Percentiles rank a stretch among this genome's conserved stretches.
Evolutionary conservation across 2,329 filamentous ascomycete genomes (phyloP).

Genomic region (Paraphaeosphaeria sporulosa): DNA sequence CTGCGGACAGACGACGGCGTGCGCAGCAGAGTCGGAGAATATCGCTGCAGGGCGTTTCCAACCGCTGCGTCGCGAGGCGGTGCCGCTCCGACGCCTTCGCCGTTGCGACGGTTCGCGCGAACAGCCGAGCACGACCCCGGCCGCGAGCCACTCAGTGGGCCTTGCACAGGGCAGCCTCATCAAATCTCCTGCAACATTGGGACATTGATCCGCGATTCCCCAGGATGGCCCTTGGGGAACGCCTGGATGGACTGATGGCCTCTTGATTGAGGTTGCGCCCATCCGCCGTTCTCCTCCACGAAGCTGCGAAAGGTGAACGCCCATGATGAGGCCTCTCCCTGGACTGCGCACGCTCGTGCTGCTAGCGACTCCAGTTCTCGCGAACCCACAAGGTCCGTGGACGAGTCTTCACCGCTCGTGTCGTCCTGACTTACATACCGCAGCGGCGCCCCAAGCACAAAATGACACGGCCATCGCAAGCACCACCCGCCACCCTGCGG

Average conservation of each 20-base stretch:
- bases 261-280: neutral
- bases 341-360: conserved; percentile 26
- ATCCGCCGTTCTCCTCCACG: neutral
- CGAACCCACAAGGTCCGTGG: conserved; percentile 20
- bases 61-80: neutral
- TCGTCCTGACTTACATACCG: conserved; percentile 3
- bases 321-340: conserved; percentile 21
- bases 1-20: neutral
- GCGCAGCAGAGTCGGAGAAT: neutral
- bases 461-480: neutral
- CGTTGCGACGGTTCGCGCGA: neutral
- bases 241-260: neutral
- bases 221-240: neutral
- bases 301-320: neutral
- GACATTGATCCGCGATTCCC: neutral
- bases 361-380: conserved; percentile 13
- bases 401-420: neutral
- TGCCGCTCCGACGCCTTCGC: conserved; percentile 1
- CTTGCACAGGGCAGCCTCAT: neutral
- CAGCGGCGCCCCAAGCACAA: too few relatives aligned
- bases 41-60: neutral
- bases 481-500: neutral
- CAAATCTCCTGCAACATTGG: conserved; percentile 11
- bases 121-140: conserved; percentile 12
- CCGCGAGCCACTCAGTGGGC: conserved; percentile 14